Percentiles rank a stretch among this genome's conserved stretches.
phyloP scores from a whole-genome alignment of 2,329 filamentous ascomycete genomes.

The Trichophyton mentagrophytes region DNA sequence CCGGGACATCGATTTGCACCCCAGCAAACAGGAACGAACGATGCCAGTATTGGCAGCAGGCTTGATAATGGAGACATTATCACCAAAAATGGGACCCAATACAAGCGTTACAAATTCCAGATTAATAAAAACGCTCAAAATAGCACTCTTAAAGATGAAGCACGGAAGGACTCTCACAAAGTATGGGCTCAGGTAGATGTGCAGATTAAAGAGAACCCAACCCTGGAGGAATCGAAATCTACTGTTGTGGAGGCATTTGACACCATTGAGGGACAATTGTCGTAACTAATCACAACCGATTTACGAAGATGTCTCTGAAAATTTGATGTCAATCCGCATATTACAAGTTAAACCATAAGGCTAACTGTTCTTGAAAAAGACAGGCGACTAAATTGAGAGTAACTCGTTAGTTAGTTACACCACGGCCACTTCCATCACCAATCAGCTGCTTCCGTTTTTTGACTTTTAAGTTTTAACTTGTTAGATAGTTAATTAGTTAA shows the following conservation, averaged over 20 bases:
- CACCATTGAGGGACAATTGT: too few species aligned
- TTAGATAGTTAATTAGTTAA: neutral
- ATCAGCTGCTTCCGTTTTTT: too few species aligned
- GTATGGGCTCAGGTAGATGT: neutral
- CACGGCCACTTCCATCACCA: too few species aligned
- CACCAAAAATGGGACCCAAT: conserved; percentile 2
- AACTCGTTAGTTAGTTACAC: too few species aligned
- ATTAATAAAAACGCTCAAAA: conserved; percentile 5
- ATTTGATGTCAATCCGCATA: too few species aligned
- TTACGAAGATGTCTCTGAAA: too few species aligned
- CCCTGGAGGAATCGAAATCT: neutral
- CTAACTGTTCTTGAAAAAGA: too few species aligned
- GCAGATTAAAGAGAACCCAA: neutral
- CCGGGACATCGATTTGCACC: conserved; percentile 3
- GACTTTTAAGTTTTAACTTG: too few species aligned
- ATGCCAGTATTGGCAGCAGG: conserved; percentile 5
- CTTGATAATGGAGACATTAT: conserved; percentile 4
- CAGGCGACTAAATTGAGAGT: too few species aligned
- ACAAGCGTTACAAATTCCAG: conserved; percentile 4
- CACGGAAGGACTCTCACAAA: neutral
- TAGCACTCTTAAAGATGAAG: neutral
- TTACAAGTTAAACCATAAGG: too few species aligned
- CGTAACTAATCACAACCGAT: too few species aligned
- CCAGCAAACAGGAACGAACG: conserved; percentile 2
- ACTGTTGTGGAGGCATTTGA: neutral